Percentiles rank a stretch among this genome's conserved stretches.
Conservation (phyloP, 1,139 yeast species). For the Keqinozyma sinolaborantium region DNA sequence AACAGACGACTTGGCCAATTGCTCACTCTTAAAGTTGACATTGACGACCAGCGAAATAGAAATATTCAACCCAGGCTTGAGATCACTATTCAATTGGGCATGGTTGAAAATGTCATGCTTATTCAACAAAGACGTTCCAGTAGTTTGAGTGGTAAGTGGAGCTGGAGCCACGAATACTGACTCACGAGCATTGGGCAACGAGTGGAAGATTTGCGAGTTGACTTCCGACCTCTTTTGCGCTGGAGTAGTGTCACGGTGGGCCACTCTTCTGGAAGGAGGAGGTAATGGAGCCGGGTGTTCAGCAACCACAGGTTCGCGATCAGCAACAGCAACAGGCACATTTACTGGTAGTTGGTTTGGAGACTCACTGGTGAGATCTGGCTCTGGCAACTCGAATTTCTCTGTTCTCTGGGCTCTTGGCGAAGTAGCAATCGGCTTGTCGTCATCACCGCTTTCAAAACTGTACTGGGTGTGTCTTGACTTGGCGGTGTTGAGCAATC, state of each 20-base stretch:
- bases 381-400: slow-evolving; percentile 17
- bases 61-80: slow-evolving; percentile 65
- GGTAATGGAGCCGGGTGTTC: slow-evolving; percentile 46
- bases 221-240: slow-evolving; percentile 9
- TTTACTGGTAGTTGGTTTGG: slow-evolving; percentile 3
- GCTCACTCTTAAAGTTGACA: slow-evolving; percentile 69
- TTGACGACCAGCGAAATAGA: slow-evolving; percentile 81
- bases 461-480: slow-evolving; percentile 24
- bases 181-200: slow-evolving; percentile 42
- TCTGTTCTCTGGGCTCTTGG: slow-evolving; percentile 18
- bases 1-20: slow-evolving; percentile 51
- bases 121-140: slow-evolving; percentile 31
- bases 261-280: slow-evolving; percentile 71
- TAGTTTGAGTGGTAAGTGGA: slow-evolving; percentile 23
- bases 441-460: slow-evolving; percentile 43
- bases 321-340: slow-evolving; percentile 2
- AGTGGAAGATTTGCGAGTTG: slow-evolving; percentile 50
- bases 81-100: slow-evolving; percentile 40
- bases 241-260: slow-evolving; percentile 16
- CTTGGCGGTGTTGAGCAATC: slow-evolving; percentile 9
- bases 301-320: slow-evolving; percentile 3
- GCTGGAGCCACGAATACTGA: slow-evolving; percentile 19
- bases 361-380: slow-evolving; percentile 10
- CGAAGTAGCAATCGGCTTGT: slow-evolving; percentile 25
- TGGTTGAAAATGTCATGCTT: slow-evolving; percentile 27